Evolutionary conservation across 371 early-diverging fungal species (phyloP), one percentile per base, ranked within the genome.

Genomic region (Vairimorpha apis): DNA sequence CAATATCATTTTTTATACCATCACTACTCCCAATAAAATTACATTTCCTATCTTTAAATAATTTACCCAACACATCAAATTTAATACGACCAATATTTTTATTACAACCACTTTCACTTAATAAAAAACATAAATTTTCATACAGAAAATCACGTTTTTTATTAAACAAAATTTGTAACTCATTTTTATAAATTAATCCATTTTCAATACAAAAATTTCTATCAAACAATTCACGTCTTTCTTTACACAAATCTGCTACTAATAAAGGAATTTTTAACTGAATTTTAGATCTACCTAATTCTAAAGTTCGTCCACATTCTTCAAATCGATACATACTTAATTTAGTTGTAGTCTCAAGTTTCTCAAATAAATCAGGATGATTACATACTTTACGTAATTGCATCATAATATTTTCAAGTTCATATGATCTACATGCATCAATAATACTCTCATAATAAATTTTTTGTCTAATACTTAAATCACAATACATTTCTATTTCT

Each of bases 311-410:
- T 18, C 65, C 72, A 18, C 51, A 56, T 49, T 47, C 71, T 43
- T 65, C 79, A 30, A 16, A 33, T 7, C 38, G 14, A 14, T 37
- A 47, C 56, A 78, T 70, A 27, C 65, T 44, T 51, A 82, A 67
- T 38, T 74, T 75, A 10, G 76, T 64, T 1, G 53, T 47, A 18
- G 72, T 59, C 55, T 91, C 90, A 25, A 90, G 85, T 41, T 92
- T 89, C 78, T 94, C 92, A 86, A 97, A 95, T 30, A 97, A 82
- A 79, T 97, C 93, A 0, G 96, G 96, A 81, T 96, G 96, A 76
- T 94, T 94, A 83, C 92, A 92, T 35, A 94, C 90, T 82, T 97
- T 97, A 81, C 95, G 89, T 82, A 95, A 89, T 80, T 95, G 95
- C 92, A 96, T 93, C 16, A 95, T 88, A 47, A 93, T 76, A 81